Evolutionary conservation across 1,284 basidiomycete genomes (phyloP), one percentile per base, ranked within the genome.

Genomic region (Tilletia walkeri): DNA sequence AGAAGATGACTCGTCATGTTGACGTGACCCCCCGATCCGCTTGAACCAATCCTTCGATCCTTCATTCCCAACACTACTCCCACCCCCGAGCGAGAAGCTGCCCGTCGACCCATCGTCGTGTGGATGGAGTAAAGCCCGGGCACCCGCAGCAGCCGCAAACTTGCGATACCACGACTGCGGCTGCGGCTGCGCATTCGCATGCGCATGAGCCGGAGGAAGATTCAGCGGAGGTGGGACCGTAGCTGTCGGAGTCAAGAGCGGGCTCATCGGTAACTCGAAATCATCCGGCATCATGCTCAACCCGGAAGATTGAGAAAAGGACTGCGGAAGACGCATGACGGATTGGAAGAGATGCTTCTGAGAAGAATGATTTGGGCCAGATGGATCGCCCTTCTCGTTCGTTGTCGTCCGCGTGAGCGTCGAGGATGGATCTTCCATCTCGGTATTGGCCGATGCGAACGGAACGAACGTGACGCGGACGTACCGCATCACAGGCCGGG

Each of bases 391-490:
- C 72, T 75, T 24, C 59, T 56, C 61, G 14, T 45, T 45, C 41
- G 41, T 45, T 14, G 41, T 9, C 41, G 14, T 14, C 41, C 41
- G 41, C 41, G 6, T 7, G 14, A 45, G 41, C 14, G 41, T 9
- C 4, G 59, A 63, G 4, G 10, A 14, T 16, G 59, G 18, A 39
- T 41, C 59, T 12, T 39, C 59, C 34, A 18, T 38, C 30, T 39
- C 59, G 3, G 30, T 16, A n/a, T 63, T 34, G 36, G 34, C 36
- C 38, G 50, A 65, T 24, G 65, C 71, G 30, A 78, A 78, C 4
- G 76, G 76, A 7, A 75, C 73, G 68, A 78, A 78, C 69, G 72
- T 74, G 67, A 78, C 70, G 7, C 76, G 72, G 63, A 78, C 71
- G 59, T 78, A 78, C 3, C 73, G 70, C 24, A 70, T 66, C 16